Evolutionary conservation across 805 yeast genomes (phyloP).

Genomic region (Candida glaebosa): DNA sequence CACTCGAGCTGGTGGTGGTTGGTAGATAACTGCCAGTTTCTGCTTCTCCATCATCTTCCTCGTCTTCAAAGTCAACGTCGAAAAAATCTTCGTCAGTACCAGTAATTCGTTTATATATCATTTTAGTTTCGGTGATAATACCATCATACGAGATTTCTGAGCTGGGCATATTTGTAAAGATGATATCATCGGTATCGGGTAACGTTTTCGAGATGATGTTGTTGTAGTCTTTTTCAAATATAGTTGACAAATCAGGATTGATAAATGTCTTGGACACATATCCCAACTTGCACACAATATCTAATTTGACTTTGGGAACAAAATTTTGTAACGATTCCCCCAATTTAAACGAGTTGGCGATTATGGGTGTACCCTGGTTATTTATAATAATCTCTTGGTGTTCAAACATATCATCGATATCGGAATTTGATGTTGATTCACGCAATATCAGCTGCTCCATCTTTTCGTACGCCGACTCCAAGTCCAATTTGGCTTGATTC

Average conservation of each 20-base stretch:
- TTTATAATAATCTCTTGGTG: slow-evolving; percentile 44
- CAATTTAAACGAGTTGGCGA: slow-evolving; percentile 72
- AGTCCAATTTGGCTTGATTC: slow-evolving; percentile 66
- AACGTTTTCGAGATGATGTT: slow-evolving; percentile 21
- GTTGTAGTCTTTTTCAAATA: slow-evolving; percentile 21
- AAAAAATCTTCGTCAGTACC: slow-evolving; percentile 96
- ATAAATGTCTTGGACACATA: slow-evolving; percentile 36
- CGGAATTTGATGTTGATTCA: slow-evolving; percentile 60
- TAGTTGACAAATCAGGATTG: slow-evolving; percentile 36
- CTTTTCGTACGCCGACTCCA: slow-evolving; percentile 75
- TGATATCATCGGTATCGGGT: slow-evolving; percentile 41
- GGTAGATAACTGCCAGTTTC: slow-evolving; percentile 3
- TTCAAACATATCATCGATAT: slow-evolving; percentile 38
- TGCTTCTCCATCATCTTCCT: slow-evolving; percentile 53
- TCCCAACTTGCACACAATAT: slow-evolving; percentile 40
- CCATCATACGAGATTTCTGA: slow-evolving; percentile 92
- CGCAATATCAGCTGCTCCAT: slow-evolving; percentile 78
- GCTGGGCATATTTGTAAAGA: slow-evolving; percentile 63
- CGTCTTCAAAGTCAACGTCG: slow-evolving; percentile 95
- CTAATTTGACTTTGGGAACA: slow-evolving; percentile 69
- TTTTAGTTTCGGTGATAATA: slow-evolving; percentile 73
- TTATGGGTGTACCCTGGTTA: slow-evolving; percentile 54
- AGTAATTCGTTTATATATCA: slow-evolving; percentile 71
- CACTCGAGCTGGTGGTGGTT: slow-evolving; percentile 7
- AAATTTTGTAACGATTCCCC: slow-evolving; percentile 85